Evolutionary conservation across 108 stramenopile species (phyloP).

Genomic region (Cyclostephanos invisitatus): DNA sequence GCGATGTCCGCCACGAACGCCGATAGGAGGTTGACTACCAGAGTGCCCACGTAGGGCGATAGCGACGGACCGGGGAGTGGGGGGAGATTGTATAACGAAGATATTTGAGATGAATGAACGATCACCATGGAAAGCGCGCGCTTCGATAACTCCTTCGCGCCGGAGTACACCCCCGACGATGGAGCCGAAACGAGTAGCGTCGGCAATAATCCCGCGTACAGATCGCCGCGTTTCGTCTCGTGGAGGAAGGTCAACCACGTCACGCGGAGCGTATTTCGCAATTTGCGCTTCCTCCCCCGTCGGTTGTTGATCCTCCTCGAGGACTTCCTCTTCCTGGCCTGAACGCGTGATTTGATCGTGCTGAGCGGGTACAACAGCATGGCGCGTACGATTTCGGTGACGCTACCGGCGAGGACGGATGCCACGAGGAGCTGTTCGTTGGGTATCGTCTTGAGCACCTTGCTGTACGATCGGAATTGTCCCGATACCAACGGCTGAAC

Average conservation of each 20-base stretch:
- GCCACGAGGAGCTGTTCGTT: slow-evolving; percentile 72
- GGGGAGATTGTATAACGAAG: slow-evolving; percentile 6
- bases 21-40: slow-evolving; percentile 43
- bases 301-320: slow-evolving; percentile 18
- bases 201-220: slow-evolving; percentile 75
- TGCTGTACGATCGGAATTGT: slow-evolving; percentile 33
- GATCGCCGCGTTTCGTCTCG: slow-evolving; percentile 61
- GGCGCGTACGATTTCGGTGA: slow-evolving; percentile 73
- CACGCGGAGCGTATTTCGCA: too few relatives aligned
- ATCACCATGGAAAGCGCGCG: slow-evolving; percentile 55
- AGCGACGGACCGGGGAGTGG: slow-evolving; percentile 6
- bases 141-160: slow-evolving; percentile 72
- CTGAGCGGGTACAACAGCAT: slow-evolving; percentile 67
- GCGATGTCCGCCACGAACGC: slow-evolving; percentile 73
- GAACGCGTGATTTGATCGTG: slow-evolving; percentile 77
- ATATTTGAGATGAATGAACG: slow-evolving; percentile 19
- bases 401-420: slow-evolving; percentile 67
- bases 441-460: slow-evolving; percentile 66
- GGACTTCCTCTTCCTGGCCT: slow-evolving; percentile 50
- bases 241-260: slow-evolving; percentile 48
- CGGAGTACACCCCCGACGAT: slow-evolving; percentile 81
- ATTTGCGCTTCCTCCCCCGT: slow-evolving; percentile 6
- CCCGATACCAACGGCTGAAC: slow-evolving; percentile 34
- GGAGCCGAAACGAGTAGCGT: slow-evolving; percentile 75
- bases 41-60: slow-evolving; percentile 22